Base-by-base conservation (phyloP, 306 rosid species). In the Begonia masoniana region DNA sequence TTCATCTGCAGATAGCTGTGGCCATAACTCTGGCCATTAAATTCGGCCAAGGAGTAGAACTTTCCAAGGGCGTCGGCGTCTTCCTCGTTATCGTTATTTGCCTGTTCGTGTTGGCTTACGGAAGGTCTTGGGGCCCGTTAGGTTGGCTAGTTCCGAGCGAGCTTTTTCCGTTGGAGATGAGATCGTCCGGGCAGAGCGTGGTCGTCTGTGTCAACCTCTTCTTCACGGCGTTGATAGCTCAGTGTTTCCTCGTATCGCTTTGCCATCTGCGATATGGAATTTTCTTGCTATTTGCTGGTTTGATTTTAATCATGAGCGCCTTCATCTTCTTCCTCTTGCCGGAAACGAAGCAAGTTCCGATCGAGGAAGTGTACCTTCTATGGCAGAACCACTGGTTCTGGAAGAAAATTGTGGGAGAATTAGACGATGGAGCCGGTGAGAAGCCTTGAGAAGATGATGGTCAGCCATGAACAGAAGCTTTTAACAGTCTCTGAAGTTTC, bases 121-220 rank as follows among this genome's bases (percentile, higher is more conserved):
- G 99, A 65, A 83, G 99, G 75, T 83, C 99, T 3, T 92, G 95
- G 99, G 96, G 96, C 48, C 99, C 99, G 9, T 51, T 92, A 19
- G 96, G 88, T 13, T 92, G 99, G 99, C 64, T 92, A 59, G 99
- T 92, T 60, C 95, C 99, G 0, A 87, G 96, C 67, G 99, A 92
- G 78, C 64, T 92, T 4, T 92, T 92, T 50, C 96, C 99, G 16
- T 64, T 92, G 61, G 99, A 92, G 74, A 82, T 82, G 36, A 81
- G 99, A 63, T 83, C 99, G 5, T 76, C 96, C 4, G 99, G 96
- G n/a, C 99, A 83, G 68, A 92, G 99, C 66, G 56, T 86, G 19
- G 99, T 92, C 63, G 85, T 92, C 43, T 81, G 96, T 60, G 96
- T 92, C 61, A 86, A 92, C 79, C 83, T 92, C 73, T 67, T 83